Evolutionary conservation across 345 rosid species (phyloP).

Genomic region (Melaleuca alternifolia): DNA sequence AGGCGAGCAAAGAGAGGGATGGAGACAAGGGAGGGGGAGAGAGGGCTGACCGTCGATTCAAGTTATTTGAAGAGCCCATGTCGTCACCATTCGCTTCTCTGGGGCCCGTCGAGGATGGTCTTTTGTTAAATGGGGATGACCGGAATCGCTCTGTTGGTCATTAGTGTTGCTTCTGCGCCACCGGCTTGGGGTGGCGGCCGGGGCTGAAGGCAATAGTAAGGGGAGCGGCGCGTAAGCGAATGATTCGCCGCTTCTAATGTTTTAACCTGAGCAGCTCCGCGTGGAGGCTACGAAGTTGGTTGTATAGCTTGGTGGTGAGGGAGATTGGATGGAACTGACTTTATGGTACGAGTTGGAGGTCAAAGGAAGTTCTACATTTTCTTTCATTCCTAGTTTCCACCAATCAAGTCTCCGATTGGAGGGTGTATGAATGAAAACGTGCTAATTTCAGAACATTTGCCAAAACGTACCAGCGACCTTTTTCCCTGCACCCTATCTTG

Average conservation of each 20-base stretch:
- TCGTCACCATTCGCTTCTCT: neutral
- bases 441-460: neutral
- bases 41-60: neutral
- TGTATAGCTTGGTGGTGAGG: neutral
- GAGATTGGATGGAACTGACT: neutral
- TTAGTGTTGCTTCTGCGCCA: neutral
- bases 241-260: neutral
- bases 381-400: neutral
- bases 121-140: neutral
- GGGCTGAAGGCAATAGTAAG: neutral
- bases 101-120: neutral
- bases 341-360: neutral
- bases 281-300: rapidly evolving
- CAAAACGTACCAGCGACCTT: neutral
- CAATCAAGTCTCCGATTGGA: neutral
- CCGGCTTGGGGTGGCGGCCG: neutral
- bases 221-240: neutral
- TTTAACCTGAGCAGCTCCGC: neutral
- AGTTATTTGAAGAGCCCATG: neutral
- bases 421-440: neutral
- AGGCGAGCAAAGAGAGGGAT: neutral
- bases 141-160: neutral
- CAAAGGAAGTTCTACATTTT: neutral
- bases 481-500: neutral
- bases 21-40: neutral